A percentile compares a stretch with the other conserved stretches of the same genome.
Conservation (phyloP, 805 yeast genomes). For the Starmerella vaccinii region DNA sequence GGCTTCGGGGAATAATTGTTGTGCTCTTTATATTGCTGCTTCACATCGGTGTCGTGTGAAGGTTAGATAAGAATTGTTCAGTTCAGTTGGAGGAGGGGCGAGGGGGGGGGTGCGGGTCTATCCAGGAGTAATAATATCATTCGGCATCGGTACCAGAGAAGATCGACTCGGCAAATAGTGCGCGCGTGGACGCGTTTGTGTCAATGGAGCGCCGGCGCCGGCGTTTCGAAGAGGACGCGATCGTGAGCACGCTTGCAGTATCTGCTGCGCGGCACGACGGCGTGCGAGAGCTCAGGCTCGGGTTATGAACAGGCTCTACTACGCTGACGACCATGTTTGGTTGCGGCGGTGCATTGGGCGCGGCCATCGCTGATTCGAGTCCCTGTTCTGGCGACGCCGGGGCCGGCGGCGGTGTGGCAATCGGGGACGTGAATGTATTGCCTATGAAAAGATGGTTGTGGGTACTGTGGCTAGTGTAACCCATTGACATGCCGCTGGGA, state of each 20-base stretch:
- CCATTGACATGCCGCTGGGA: not conserved
- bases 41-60: no score
- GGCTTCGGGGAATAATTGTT: no score
- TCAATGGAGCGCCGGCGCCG: constrained; percentile 31
- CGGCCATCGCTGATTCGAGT: not conserved
- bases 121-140: not conserved
- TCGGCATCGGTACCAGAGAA: constrained; percentile 11
- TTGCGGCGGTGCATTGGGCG: not conserved
- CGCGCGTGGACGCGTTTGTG: constrained; percentile 33
- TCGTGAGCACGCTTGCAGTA: constrained; percentile 32
- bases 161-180: constrained; percentile 30
- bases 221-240: constrained; percentile 32
- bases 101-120: no score
- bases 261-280: constrained; percentile 20
- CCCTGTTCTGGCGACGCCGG: not conserved
- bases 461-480: not conserved
- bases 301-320: not conserved
- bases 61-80: no score
- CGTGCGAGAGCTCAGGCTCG: not conserved
- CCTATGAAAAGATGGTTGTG: not conserved
- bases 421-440: not conserved
- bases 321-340: constrained; percentile 3
- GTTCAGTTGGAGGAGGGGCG: no score
- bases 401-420: not conserved
- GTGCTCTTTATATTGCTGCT: no score